Evolutionary conservation across 345 rosid genomes (phyloP), one percentile per base, ranked within the genome.

Genomic region (Murraya koenigii): DNA sequence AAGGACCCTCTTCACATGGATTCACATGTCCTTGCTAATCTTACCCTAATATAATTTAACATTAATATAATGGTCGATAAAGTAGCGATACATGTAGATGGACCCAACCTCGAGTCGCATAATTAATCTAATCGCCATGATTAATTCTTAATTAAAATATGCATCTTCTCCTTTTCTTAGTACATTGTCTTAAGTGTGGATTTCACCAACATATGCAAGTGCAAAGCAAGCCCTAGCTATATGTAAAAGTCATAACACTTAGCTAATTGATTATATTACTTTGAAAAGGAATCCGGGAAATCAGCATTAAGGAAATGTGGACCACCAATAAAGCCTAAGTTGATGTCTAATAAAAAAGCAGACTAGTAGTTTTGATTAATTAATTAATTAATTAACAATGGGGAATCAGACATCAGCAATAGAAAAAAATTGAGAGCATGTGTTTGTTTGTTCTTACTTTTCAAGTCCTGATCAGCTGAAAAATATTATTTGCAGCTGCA

Each of bases 1-100:
- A 76, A 80, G 90, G 88, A 84, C 91, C 87, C 88, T 75, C 89
- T 80, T 88, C 90, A 90, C 93, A 82, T 90, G 91, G 88, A 79
- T 77, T 78, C 91, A 89, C 90, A 76, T 90, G 91, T 72, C 72
- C 41, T 73, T 71, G 83, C 69, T 75, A 56, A 80, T 79, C 68
- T 58, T 78, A 77, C 47, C 77, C 23, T 77, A 63, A 35, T 76
- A 36, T 17, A 73, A 73, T 71, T 71, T 9, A 17, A 65, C 77
- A 80, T 82, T 44, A 44, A 44, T 87, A 78, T 38, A 81, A 77
- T 75, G 79, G 75, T n/a, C n/a, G n/a, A n/a, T 66, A 80, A 87
- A 82, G 87, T 69, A 81, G 66, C 68, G 20, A 52, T 52, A 52
- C 7, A 52, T 79, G 75, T 54, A 41, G 3, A 55, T 61, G 83